Evolutionary conservation across 176 grass and related monocot genomes (phyloP).

Genomic region (Zoysia pacifica): DNA sequence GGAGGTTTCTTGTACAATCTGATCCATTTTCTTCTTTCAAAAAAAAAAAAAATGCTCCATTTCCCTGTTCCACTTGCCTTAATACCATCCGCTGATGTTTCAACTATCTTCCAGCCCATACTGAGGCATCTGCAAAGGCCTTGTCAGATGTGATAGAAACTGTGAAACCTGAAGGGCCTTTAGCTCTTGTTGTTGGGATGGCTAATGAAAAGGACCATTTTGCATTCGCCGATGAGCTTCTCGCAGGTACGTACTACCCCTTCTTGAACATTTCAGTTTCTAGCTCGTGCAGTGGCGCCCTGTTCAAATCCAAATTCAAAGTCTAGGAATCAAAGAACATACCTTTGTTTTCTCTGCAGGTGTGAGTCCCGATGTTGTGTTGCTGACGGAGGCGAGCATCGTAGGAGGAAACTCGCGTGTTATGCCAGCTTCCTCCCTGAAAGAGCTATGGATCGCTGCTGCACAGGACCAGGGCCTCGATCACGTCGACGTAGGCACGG

Average conservation of each 20-base stretch:
- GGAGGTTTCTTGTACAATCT: slow-evolving; percentile 49
- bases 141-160: slow-evolving; percentile 62
- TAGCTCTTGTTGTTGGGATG: slow-evolving; percentile 82
- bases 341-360: slow-evolving; percentile 27
- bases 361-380: slow-evolving; percentile 52
- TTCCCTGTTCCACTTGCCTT: background rate
- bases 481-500: slow-evolving; percentile 32
- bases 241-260: slow-evolving; percentile 54
- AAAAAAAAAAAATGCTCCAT: too few species aligned
- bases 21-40: too few species aligned
- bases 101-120: slow-evolving; percentile 66
- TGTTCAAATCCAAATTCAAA: background rate
- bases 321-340: background rate
- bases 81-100: slow-evolving; percentile 20
- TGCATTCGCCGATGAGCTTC: slow-evolving; percentile 66
- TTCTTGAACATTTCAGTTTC: background rate
- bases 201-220: slow-evolving; percentile 82
- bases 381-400: slow-evolving; percentile 73
- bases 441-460: slow-evolving; percentile 50
- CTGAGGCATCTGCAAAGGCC: slow-evolving; percentile 80
- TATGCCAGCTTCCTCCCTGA: slow-evolving; percentile 49
- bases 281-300: background rate
- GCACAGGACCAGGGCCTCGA: slow-evolving; percentile 46
- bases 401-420: slow-evolving; percentile 62
- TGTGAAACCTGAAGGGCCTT: slow-evolving; percentile 46